Conservation (phyloP, 176 grass and related monocot genomes). For the Melocanna baccifera region DNA sequence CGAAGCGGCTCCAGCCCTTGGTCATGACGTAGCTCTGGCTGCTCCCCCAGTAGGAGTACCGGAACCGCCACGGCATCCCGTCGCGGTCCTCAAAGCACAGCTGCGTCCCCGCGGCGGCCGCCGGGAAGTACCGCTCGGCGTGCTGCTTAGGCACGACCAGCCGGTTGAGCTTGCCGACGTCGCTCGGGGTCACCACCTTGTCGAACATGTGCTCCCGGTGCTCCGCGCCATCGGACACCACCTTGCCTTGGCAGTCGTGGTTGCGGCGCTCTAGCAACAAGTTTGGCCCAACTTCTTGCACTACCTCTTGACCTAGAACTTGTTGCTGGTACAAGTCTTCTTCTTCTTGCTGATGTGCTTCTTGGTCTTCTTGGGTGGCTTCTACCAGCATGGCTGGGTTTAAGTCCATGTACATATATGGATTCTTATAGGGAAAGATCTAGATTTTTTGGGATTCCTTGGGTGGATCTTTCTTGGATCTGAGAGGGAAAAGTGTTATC, state of each 20-base stretch:
- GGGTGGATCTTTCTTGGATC: conserved; percentile 12
- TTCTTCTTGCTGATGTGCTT: background rate
- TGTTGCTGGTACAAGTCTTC: background rate
- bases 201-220: conserved; percentile 62
- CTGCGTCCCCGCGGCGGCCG: conserved; percentile 33
- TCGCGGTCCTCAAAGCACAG: conserved; percentile 53
- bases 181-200: conserved; percentile 81
- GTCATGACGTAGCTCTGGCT: conserved; percentile 88
- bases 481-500: background rate
- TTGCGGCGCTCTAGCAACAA: background rate
- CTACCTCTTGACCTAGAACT: background rate
- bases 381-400: conserved; percentile 8
- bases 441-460: background rate
- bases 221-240: background rate
- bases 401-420: conserved; percentile 40
- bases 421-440: conserved; percentile 19
- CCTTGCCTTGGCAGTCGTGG: background rate
- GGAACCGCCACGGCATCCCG: conserved; percentile 53
- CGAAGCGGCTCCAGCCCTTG: conserved; percentile 79
- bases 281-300: background rate
- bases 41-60: conserved; percentile 81
- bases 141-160: conserved; percentile 84
- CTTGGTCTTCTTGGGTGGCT: conserved; percentile 19
- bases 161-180: conserved; percentile 88
- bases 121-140: conserved; percentile 67